Conservation (phyloP, 2,329 filamentous ascomycete species). For the Fusarium musae region DNA sequence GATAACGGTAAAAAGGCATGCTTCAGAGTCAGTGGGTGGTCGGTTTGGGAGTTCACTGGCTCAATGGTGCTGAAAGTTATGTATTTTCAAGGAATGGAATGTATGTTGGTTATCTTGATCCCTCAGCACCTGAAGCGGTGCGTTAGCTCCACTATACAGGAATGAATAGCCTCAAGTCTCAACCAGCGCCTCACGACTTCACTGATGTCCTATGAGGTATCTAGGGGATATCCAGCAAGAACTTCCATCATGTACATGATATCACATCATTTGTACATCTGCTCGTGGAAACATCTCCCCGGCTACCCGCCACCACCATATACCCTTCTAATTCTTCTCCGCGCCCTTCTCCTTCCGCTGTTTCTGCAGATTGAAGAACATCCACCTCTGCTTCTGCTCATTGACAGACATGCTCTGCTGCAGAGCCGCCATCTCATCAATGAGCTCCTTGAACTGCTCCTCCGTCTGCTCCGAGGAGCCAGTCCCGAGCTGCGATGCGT, state of each 20-base stretch:
- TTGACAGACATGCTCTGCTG: not conserved
- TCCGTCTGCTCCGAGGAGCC: not conserved
- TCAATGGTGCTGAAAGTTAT: not conserved
- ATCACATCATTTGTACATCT: not conserved
- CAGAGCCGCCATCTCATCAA: not conserved
- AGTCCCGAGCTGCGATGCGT: not conserved
- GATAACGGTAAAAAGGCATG: not conserved
- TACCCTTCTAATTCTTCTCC: not conserved
- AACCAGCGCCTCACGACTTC: no score
- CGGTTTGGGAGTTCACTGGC: not conserved
- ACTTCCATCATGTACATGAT: not conserved
- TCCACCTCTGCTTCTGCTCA: not conserved
- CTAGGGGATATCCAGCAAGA: not conserved
- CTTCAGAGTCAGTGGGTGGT: not conserved
- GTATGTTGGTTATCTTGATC: not conserved
- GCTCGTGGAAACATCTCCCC: not conserved
- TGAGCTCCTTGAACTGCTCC: not conserved
- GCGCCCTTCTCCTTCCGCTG: no score
- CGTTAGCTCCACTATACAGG: not conserved
- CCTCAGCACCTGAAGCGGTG: not conserved
- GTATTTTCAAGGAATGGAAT: not conserved
- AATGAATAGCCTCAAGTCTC: not conserved
- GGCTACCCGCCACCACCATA: not conserved
- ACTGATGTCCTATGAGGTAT: no score
- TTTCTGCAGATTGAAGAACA: not conserved